These are phyloP conservation scores for Auricularia heimuer DNA, from an alignment of 768 basidiomycete species.

Conservation along the genomic window DNA sequence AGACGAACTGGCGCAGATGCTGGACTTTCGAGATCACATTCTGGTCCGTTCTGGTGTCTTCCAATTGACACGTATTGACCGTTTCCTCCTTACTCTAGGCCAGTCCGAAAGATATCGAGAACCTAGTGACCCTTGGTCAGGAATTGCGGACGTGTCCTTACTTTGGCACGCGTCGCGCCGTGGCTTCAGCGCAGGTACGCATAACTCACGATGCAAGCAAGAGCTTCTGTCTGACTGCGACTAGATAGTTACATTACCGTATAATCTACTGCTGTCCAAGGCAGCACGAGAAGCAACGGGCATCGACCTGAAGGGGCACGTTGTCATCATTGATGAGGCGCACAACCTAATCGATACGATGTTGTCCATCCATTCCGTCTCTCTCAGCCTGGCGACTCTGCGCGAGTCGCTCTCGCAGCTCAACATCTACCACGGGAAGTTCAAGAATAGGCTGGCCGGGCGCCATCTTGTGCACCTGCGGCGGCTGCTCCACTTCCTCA, in stretches of 20 bases:
- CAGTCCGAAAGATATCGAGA: constrained; percentile 87
- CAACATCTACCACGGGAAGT: constrained; percentile 62
- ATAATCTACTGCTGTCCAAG: constrained; percentile 81
- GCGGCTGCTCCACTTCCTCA: constrained; percentile 64
- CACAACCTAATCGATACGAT: constrained; percentile 91
- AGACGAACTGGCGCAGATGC: constrained; percentile 59
- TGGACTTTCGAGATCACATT: constrained; percentile 81
- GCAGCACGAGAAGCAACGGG: constrained; percentile 78
- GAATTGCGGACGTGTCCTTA: constrained; percentile 75
- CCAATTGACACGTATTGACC: background rate
- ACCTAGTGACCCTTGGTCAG: constrained; percentile 66
- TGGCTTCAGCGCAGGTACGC: constrained; percentile 55
- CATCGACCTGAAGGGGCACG: constrained; percentile 73
- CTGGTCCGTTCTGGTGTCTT: constrained; percentile 37
- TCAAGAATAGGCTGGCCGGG: constrained; percentile 65
- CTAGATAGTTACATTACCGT: constrained; percentile 85
- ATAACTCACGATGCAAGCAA: background rate
- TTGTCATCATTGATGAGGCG: constrained; percentile 92
- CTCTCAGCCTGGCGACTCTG: constrained; percentile 49
- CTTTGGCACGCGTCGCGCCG: constrained; percentile 81
- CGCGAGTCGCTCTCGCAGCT: constrained; percentile 63
- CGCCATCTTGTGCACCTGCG: constrained; percentile 69
- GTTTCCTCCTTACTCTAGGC: constrained; percentile 38
- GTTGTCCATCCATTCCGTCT: constrained; percentile 71
- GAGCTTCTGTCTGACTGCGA: background rate